phyloP scores from a whole-genome alignment of 176 grass and related monocot species.

The Eragrostis curvula region DNA sequence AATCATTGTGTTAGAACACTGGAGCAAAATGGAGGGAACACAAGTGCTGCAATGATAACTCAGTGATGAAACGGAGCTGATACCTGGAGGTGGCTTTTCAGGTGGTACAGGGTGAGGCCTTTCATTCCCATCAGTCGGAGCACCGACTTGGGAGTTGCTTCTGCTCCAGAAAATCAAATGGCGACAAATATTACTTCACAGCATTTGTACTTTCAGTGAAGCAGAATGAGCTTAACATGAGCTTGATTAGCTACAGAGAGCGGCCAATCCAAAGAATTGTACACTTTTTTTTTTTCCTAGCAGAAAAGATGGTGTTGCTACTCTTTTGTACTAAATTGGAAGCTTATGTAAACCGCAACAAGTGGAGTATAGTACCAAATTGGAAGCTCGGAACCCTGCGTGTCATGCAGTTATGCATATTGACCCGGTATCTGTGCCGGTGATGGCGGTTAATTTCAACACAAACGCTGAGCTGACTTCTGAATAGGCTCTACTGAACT shows the following conservation, averaged over 20 bases:
- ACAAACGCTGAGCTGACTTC: conserved; percentile 3
- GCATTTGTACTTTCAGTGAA: neutral
- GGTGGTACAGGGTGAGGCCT: conserved; percentile 85
- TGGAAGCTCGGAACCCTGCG: neutral
- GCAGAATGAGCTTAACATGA: conserved; percentile 1
- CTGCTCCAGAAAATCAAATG: conserved; percentile 40
- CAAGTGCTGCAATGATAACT: neutral
- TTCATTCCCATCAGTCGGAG: conserved; percentile 84
- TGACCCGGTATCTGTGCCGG: neutral
- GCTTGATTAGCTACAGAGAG: neutral
- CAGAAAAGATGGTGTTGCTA: neutral
- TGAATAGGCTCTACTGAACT: neutral
- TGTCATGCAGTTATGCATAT: neutral
- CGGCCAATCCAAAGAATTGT: neutral
- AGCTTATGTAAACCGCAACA: neutral
- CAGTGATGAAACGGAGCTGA: conserved; percentile 2
- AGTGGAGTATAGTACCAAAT: neutral
- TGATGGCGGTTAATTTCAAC: neutral
- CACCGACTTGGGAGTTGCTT: conserved; percentile 90
- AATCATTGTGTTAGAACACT: neutral
- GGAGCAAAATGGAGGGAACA: neutral
- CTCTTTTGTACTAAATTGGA: neutral
- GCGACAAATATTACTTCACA: neutral
- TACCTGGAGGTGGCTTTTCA: conserved; percentile 98
- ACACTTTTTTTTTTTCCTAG: neutral